A percentile compares a stretch with the other conserved stretches of the same genome.
Evolutionary conservation across 345 rosid genomes (phyloP).

Genomic region (Hibiscus trionum): DNA sequence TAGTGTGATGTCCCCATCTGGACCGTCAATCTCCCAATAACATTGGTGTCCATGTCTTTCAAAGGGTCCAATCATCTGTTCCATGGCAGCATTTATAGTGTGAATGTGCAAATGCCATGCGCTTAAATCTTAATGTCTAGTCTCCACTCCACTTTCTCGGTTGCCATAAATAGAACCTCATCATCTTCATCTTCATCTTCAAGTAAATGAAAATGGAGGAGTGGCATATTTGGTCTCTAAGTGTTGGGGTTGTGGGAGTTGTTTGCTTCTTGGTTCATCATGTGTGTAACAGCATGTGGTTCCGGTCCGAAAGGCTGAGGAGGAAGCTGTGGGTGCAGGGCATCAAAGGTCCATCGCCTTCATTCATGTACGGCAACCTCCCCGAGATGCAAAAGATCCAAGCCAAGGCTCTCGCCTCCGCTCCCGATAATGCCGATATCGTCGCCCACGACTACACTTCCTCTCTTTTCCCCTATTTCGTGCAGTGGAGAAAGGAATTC

Average conservation of each 20-base stretch:
- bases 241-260: background rate
- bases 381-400: constrained; percentile 64
- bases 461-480: constrained; percentile 66
- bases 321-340: constrained; percentile 55
- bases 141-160: too few species aligned
- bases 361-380: constrained; percentile 54
- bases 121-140: background rate
- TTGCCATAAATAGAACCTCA: constrained; percentile 1
- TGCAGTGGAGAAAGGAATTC: constrained; percentile 65
- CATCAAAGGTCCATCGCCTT: constrained; percentile 55
- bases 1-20: background rate
- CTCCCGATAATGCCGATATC: constrained; percentile 16
- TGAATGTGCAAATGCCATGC: constrained; percentile 4
- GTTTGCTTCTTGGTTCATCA: constrained; percentile 6
- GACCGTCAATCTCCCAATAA: background rate
- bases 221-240: background rate
- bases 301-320: constrained; percentile 22
- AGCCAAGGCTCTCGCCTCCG: background rate
- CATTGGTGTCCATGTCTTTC: background rate
- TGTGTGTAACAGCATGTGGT: constrained; percentile 14
- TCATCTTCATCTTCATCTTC: background rate
- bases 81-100: background rate
- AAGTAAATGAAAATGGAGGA: background rate
- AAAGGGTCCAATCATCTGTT: background rate
- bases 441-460: constrained; percentile 67